A percentile compares a stretch with the other conserved stretches of the same genome.
phyloP scores from a whole-genome alignment of 2,329 filamentous ascomycete species.

The Dichotomopilus funicola region DNA sequence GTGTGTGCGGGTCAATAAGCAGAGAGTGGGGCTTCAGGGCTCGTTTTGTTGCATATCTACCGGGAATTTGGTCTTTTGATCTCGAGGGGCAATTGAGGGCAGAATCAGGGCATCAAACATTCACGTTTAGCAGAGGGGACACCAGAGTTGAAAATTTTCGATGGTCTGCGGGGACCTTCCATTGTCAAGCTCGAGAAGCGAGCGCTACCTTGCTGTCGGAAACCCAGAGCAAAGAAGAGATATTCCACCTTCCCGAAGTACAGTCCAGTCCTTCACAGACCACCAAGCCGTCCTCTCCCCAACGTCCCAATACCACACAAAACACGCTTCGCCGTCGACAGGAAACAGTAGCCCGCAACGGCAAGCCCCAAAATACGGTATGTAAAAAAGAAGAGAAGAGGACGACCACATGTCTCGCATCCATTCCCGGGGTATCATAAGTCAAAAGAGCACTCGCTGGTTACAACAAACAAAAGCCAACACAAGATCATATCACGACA shows the following conservation, averaged over 20 bases:
- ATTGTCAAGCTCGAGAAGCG: slow-evolving; percentile 17
- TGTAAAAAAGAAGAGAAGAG: slow-evolving; percentile 17
- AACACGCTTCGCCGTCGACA: not conserved
- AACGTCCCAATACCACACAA: slow-evolving; percentile 10
- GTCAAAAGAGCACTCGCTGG: slow-evolving; percentile 17
- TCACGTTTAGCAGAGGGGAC: slow-evolving; percentile 1
- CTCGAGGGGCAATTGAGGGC: not conserved
- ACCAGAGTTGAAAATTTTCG: slow-evolving; percentile 10
- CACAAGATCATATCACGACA: slow-evolving; percentile 7
- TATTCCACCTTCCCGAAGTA: not conserved
- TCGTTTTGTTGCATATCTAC: not conserved
- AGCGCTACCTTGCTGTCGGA: not conserved
- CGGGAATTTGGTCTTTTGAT: too few relatives aligned
- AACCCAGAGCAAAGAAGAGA: not conserved
- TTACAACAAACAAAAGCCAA: slow-evolving; percentile 12
- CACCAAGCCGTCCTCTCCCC: slow-evolving; percentile 14
- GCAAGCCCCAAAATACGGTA: slow-evolving; percentile 4
- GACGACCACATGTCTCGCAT: slow-evolving; percentile 23
- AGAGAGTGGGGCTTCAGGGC: too few relatives aligned
- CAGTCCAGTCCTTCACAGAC: slow-evolving; percentile 11
- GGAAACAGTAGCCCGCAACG: slow-evolving; percentile 2
- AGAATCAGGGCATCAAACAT: not conserved
- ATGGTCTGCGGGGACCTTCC: slow-evolving; percentile 19
- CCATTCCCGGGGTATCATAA: slow-evolving; percentile 12
- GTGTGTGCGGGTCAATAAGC: too few relatives aligned